Base-by-base conservation (phyloP, 192 early-diverging fungal genomes). In the Spizellomyces punctatus region DNA sequence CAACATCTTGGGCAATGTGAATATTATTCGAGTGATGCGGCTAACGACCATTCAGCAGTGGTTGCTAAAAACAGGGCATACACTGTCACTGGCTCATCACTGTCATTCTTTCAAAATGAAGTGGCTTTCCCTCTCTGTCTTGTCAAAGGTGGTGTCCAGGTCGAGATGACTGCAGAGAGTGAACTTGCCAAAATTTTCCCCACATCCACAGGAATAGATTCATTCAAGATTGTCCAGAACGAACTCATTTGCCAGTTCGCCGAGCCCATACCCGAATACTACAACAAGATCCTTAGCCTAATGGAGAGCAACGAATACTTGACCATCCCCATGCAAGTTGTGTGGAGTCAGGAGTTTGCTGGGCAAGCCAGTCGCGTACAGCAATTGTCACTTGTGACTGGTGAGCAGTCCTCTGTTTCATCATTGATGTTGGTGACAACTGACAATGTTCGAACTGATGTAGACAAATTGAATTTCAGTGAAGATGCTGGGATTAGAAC, bases 241-340 rank as follows among this genome's bases (percentile, higher is more conserved):
- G 58, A 60, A 60, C 58, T 60, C 9, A 60, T 60, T 8, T 60
- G 58, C 36, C 58, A 60, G 58, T 60, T 60, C 58, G 58, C 58
- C 9, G 58, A 60, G 19, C 58, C 58, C 19, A 36, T 60, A 8
- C 10, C 8, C 10, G 58, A 60, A 60, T 60, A 60, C 19, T 60
- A 60, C 58, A 8, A 60, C 10, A 60, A 60, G 58, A 60, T 60
- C 58, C 58, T 60, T 60, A 36, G 19, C 9, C 36, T 60, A 36
- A 60, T 60, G 58, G 58, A 60, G 19, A 36, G 58, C 8, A 36
- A 36, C 8, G 19, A 60, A 19, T 60, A 8, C 10, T 36, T 60
- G 17, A 60, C 58, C 19, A 60, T 60, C 19, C 58, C 58, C 9
- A 60, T 60, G 58, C 58, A 60, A 60, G 19, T 60, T n/a, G 58